Evolutionary conservation across 169 alveolate species (phyloP), one percentile per base, ranked within the genome.

Genomic region (Cryptosporidium meleagridis): DNA sequence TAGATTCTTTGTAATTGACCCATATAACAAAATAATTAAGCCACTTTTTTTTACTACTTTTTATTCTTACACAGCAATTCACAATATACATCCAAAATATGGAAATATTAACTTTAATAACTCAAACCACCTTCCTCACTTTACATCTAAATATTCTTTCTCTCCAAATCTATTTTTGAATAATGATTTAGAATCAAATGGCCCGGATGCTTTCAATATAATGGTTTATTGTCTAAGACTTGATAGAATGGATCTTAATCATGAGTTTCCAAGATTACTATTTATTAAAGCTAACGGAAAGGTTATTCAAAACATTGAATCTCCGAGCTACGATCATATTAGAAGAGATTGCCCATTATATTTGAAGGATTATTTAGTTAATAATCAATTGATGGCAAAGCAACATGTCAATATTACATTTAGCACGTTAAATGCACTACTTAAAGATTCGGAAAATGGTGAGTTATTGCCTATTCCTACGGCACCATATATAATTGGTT

Each of bases 11-110:
- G 75, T 53, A 3, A 59, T 80, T 29, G 89, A 80, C 62, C 89
- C 89, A 31, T 80, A 62, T 33, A 80, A 80, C 44, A 62, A 59
- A 29, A 59, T 39, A 26, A 31, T 62, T 2, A 80, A 80, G 8
- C 89, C 89, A 37, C 89, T 80, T 21, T 80, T 80, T 65, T 80
- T 80, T 45, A 80, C 89, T 4, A 80, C 89, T 21, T 26, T 80
- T 41, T 80, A 80, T 26, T 80, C 89, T 9, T 80, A 80, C 62
- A 80, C 89, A 21, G 80, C 89, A 21, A 80, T 80, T 62, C 89
- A 80, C 67, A 80, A 80, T 62, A 80, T 80, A 41, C 89, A 80
- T 80, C 89, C 89, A 14, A 80, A 80, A 9, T 67, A 80, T 80
- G 89, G 89, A 39, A 80, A 41, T 37, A 31, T 80, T 3, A 62